Percentiles rank a stretch among this genome's conserved stretches.
phyloP scores from a whole-genome alignment of 2,329 filamentous ascomycete species.

The Mycocentrospora acerina region DNA sequence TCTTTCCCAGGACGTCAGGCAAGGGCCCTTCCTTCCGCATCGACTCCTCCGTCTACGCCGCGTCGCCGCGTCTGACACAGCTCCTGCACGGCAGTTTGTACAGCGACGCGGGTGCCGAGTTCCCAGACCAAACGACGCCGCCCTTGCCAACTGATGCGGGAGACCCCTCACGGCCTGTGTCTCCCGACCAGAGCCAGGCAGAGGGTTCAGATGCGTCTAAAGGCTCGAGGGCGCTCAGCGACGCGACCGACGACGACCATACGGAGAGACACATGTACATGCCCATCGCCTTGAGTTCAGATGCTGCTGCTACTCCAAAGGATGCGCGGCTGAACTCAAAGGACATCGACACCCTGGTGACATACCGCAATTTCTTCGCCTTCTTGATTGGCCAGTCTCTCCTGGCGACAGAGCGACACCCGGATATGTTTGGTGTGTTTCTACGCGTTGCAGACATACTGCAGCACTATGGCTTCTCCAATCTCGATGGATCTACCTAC shows the following conservation, averaged over 20 bases:
- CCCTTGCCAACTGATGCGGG: constrained; percentile 21
- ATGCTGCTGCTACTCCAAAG: constrained; percentile 41
- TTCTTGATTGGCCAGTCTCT: constrained; percentile 64
- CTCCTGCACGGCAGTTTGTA: constrained; percentile 58
- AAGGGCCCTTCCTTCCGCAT: constrained; percentile 63
- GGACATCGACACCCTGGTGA: constrained; percentile 59
- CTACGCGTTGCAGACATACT: constrained; percentile 61
- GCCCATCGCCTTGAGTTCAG: constrained; percentile 58
- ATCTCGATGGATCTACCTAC: constrained; percentile 64
- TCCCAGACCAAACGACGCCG: constrained; percentile 22
- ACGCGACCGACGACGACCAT: constrained; percentile 50
- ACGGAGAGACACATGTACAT: constrained; percentile 60
- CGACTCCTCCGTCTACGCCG: constrained; percentile 59
- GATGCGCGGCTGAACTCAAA: constrained; percentile 43
- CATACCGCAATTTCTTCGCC: constrained; percentile 65
- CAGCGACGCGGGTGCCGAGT: constrained; percentile 32
- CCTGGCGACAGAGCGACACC: constrained; percentile 58
- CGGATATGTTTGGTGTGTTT: constrained; percentile 61
- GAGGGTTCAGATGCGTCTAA: constrained; percentile 49
- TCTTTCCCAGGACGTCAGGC: constrained; percentile 59
- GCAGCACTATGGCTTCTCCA: constrained; percentile 60
- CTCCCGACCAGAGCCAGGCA: constrained; percentile 34
- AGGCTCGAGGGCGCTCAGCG: constrained; percentile 50
- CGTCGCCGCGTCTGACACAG: constrained; percentile 57
- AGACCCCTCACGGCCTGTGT: constrained; percentile 34